Base-by-base conservation (phyloP, 441 rosid species). In the Bruguiera hainesii region DNA sequence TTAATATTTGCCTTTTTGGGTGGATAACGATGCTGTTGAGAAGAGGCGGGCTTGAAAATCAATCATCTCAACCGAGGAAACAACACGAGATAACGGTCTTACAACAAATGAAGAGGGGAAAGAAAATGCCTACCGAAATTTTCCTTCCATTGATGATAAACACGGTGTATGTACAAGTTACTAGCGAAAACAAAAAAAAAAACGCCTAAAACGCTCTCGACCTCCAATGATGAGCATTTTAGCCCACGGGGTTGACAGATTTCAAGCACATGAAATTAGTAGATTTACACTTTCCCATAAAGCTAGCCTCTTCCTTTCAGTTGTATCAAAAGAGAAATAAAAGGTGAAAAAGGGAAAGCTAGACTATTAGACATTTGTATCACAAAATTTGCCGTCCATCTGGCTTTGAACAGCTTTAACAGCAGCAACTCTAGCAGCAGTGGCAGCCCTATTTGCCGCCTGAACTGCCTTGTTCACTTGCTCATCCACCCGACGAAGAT, bases 391-490 rank as follows among this genome's bases (percentile, higher is more conserved):
- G 68, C 89, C 91, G 52, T 88, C 93, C 75, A 89, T 80, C 63
- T 79, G 82, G 75, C 89, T 91, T 74, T 89, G 97, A 71, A 91
- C 98, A 11, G 97, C 98, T 84, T 85, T 89, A 63, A 93, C 86
- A 9, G 97, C 96, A 5, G 96, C 97, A 57, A 91, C 96, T 83
- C 98, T 81, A 0, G 97, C 96, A 8, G 98, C 97, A 10, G 96
- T 85, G 15, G 96, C 97, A 1, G 96, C 95, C 64, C 88, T 79
- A 66, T 89, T 91, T 21, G 98, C 98, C 1, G 85, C 92, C 30
- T 73, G 73, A 66, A 84, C 87, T 1, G 87, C 82, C 69, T 80
- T 83, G 75, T 75, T 79, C 77, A 91, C 95, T 69, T 80, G 81
- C 53, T 88, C 96, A 73, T 89, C 97, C 53, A 85, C 86, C 50